Percentiles rank a stretch among this genome's conserved stretches.
Evolutionary conservation across 1,284 basidiomycete genomes (phyloP).

Genomic region (Ustilago vetiveriae): DNA sequence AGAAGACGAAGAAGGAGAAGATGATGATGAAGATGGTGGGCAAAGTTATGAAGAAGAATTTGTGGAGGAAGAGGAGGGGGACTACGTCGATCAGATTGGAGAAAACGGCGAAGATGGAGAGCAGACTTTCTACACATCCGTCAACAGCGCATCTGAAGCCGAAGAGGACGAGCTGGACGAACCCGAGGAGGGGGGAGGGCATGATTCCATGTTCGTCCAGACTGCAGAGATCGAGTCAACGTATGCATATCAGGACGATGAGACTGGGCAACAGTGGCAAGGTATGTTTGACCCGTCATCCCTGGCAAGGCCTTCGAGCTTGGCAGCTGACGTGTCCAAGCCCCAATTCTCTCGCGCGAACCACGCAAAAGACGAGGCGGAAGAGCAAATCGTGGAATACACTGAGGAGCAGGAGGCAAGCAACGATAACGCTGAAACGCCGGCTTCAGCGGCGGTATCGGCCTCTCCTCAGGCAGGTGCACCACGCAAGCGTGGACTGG

Average conservation of each 20-base stretch:
- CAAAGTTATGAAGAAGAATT: slow-evolving; percentile 7
- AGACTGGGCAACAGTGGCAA: slow-evolving; percentile 19
- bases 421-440: not conserved
- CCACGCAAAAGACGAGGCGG: slow-evolving; percentile 17
- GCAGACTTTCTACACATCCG: slow-evolving; percentile 36
- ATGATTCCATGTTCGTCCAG: slow-evolving; percentile 4
- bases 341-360: not conserved
- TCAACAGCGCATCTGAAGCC: slow-evolving; percentile 19
- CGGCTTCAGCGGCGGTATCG: slow-evolving; percentile 5
- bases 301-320: not conserved
- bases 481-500: slow-evolving; percentile 32
- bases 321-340: slow-evolving; percentile 1
- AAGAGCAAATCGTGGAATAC: slow-evolving; percentile 52
- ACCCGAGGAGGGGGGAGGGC: slow-evolving; percentile 5
- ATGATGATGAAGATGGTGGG: slow-evolving; percentile 3
- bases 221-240: slow-evolving; percentile 11
- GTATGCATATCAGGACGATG: slow-evolving; percentile 6
- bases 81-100: slow-evolving; percentile 10
- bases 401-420: slow-evolving; percentile 23
- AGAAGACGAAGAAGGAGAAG: slow-evolving; percentile 12
- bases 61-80: slow-evolving; percentile 17
- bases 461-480: slow-evolving; percentile 2
- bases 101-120: slow-evolving; percentile 22
- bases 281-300: slow-evolving; percentile 4
- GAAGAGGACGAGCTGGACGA: slow-evolving; percentile 42